Base-by-base conservation (phyloP, 2,329 filamentous ascomycete genomes). In the Reticulascus tulasneorum region DNA sequence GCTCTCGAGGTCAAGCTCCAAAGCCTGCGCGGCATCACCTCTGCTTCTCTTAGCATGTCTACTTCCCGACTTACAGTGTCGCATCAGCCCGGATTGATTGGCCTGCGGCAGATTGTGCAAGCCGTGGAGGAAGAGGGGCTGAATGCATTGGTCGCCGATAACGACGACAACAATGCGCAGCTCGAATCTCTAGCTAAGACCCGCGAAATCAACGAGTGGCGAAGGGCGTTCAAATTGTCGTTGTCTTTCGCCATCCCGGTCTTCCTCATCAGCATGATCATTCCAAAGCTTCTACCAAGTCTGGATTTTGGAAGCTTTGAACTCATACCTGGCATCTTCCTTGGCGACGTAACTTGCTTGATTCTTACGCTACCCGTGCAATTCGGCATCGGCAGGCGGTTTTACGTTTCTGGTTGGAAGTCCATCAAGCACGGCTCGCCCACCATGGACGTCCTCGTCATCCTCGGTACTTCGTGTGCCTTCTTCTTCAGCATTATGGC, bases 361-460 rank as follows among this genome's bases (percentile, higher is more conserved):
- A 53, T 74, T 38, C 77, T 98, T 32, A 97, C 93, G 9, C 79
- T 95, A 50, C 93, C 93, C 21, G 83, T 98, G 8, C 93, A 98
- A 59, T 98, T 98, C 52, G 93, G 93, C 48, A 87, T 98, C 53
- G 93, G 93, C 46, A 89, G 82, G 62, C 85, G 93, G 11, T 98
- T 97, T 59, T 98, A 98, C 58, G 60, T 84, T 40, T 93, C 88
- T 18, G 90, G 91, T n/a, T 97, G 78, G 65, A 95, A 94, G 58
- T 95, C 89, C 2, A 59, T 98, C 50, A 88, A 84, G 62, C 93
- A 98, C 58, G 78, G 81, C 15, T 86, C 90, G 6, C 91, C 93
- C 1, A 98, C 93, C 1, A 98, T 98, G 93, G 93, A 98, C 56
- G 93, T 97, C 2, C 73, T 98, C 16, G 86, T 98, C 35, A 86